Evolutionary conservation across 345 rosid genomes (phyloP), one percentile per base, ranked within the genome.

Genomic region (Eucalyptus camaldulensis): DNA sequence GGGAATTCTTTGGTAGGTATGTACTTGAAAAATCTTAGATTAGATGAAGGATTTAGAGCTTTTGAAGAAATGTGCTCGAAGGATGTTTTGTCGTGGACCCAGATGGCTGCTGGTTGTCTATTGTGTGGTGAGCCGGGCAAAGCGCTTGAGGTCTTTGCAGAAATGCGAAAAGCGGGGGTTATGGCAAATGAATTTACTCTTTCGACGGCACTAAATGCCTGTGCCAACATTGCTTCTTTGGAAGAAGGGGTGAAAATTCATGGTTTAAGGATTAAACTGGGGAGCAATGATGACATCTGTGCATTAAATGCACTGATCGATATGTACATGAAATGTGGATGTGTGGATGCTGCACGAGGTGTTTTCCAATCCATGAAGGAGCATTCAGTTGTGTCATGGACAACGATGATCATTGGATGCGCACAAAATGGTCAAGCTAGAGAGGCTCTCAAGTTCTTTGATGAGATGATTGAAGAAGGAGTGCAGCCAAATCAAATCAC

Each of bases 291-390:
- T 37, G 95, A 92, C 90, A 91, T 88, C 49, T 92, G 94, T 60
- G 95, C 93, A 53, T 95, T 93, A 60, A 95, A 95, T 89, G 93
- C 96, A 7, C 67, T 95, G 89, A 89, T 94, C 13, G 95, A 95
- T 89, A 92, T 95, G 95, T 95, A 93, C 69, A 91, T 90, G 47
- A 95, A 95, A 88, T 92, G 94, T 45, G 94, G 95, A 53, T 92
- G 90, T 88, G 90, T 94, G 95, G 94, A 92, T 80, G 88, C 72
- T 90, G 94, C 95, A 33, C 58, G 93, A 92, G 86, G 86, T 76
- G 91, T 93, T 86, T 95, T 93, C 44, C 80, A 21, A 47, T 91
- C 85, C 5, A 91, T 92, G 91, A 88, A 62, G 27, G 91, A 91
- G 44, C 90, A 87, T 51, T 88, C 95, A 24, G 90, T 93, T 56